These are phyloP conservation scores for Melampsora abietis-canadensis DNA, from an alignment of 1,284 basidiomycete species.

Conservation along the genomic window DNA sequence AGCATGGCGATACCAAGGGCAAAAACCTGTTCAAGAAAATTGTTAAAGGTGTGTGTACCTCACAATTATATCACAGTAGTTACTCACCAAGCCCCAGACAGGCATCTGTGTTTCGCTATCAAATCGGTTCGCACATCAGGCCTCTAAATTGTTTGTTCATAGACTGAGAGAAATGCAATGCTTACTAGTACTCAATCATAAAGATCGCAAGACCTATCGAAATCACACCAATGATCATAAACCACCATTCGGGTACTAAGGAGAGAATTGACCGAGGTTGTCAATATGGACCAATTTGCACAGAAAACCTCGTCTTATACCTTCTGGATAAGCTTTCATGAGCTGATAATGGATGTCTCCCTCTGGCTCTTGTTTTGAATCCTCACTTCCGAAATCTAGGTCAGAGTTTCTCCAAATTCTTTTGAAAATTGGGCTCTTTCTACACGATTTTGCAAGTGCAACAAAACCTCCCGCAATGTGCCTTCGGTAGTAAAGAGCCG, in stretches of 20 bases:
- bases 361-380: slow-evolving; percentile 35
- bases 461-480: slow-evolving; percentile 54
- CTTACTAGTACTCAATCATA: slow-evolving; percentile 46
- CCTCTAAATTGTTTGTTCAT: neutral
- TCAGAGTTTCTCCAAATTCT: neutral
- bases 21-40: slow-evolving; percentile 13
- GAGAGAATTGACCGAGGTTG: neutral
- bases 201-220: slow-evolving; percentile 49
- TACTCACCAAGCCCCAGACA: slow-evolving; percentile 38
- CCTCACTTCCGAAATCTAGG: neutral
- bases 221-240: slow-evolving; percentile 48
- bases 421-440: neutral
- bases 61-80: neutral
- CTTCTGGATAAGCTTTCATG: slow-evolving; percentile 52
- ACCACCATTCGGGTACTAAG: slow-evolving; percentile 53
- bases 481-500: slow-evolving; percentile 55
- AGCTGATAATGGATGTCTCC: slow-evolving; percentile 53
- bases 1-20: slow-evolving; percentile 21
- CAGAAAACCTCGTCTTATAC: slow-evolving; percentile 8
- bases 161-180: neutral
- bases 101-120: slow-evolving; percentile 37
- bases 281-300: neutral
- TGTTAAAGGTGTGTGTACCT: neutral
- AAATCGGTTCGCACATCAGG: neutral
- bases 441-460: neutral